Evolutionary conservation across 148 eudicot species (phyloP).

Genomic region (Gaultheria prostrata): DNA sequence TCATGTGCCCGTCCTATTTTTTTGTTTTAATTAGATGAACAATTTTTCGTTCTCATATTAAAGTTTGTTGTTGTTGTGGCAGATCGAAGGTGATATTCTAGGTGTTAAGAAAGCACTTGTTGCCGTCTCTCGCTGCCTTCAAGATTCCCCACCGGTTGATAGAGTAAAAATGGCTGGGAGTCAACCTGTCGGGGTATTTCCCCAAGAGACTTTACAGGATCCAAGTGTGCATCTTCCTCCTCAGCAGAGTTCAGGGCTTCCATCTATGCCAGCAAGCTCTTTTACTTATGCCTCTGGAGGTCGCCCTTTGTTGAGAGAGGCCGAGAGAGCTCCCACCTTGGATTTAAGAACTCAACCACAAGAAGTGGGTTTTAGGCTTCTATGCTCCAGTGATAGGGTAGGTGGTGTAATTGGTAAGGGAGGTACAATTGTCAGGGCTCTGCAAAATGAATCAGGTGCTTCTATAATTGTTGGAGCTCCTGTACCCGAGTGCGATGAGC

Average conservation of each 20-base stretch:
- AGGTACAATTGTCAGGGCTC: slow-evolving; percentile 58
- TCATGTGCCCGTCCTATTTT: neutral
- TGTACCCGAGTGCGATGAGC: slow-evolving; percentile 53
- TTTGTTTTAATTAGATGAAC: neutral
- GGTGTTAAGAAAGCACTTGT: slow-evolving; percentile 72
- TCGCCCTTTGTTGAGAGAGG: slow-evolving; percentile 27
- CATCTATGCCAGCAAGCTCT: slow-evolving; percentile 34
- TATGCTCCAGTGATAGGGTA: slow-evolving; percentile 54
- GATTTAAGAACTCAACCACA: slow-evolving; percentile 31
- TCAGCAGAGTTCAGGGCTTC: slow-evolving; percentile 27
- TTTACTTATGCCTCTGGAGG: slow-evolving; percentile 27
- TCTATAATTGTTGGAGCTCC: slow-evolving; percentile 44
- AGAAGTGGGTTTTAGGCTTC: slow-evolving; percentile 48
- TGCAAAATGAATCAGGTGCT: slow-evolving; percentile 74
- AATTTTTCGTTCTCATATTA: neutral
- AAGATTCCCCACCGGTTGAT: slow-evolving; percentile 43
- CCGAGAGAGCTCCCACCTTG: slow-evolving; percentile 23
- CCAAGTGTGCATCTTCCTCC: slow-evolving; percentile 30
- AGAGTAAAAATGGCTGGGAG: slow-evolving; percentile 25
- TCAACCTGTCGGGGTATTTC: slow-evolving; percentile 35
- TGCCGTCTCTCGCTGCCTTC: slow-evolving; percentile 59
- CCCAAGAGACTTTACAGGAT: slow-evolving; percentile 30
- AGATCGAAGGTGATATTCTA: slow-evolving; percentile 72
- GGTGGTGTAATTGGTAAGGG: slow-evolving; percentile 80
- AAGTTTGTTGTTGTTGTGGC: slow-evolving; percentile 12